Percentiles rank a stretch among this genome's conserved stretches.
phyloP scores from a whole-genome alignment of 176 grass and related monocot genomes.

The Zea luxurians region DNA sequence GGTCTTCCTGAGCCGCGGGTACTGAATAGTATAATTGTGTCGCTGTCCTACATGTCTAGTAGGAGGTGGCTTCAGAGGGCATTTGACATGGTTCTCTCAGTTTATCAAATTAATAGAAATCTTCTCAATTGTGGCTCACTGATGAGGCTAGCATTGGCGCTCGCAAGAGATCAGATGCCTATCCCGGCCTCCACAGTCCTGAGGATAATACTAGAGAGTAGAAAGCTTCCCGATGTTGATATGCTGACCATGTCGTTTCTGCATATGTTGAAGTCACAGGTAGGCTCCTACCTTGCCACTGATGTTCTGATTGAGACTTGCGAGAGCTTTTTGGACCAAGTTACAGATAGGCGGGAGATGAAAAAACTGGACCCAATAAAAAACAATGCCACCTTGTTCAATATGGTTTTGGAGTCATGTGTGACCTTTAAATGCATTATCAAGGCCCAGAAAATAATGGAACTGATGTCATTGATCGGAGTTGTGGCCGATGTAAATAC shows the following conservation, averaged over 20 bases:
- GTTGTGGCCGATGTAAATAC: conserved; percentile 65
- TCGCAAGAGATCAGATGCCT: conserved; percentile 67
- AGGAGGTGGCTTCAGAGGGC: conserved; percentile 74
- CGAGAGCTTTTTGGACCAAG: conserved; percentile 48
- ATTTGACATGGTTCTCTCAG: conserved; percentile 55
- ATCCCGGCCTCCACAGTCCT: conserved; percentile 56
- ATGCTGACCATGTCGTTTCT: conserved; percentile 63
- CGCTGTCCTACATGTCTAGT: conserved; percentile 54
- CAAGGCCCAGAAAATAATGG: conserved; percentile 69
- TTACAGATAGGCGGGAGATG: conserved; percentile 43
- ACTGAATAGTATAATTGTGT: conserved; percentile 55
- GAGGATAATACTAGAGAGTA: conserved; percentile 58
- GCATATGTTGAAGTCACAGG: conserved; percentile 72
- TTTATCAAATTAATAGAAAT: conserved; percentile 51
- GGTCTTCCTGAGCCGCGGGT: conserved; percentile 58
- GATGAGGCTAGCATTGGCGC: conserved; percentile 54
- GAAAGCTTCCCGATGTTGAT: conserved; percentile 66
- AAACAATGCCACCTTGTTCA: conserved; percentile 63
- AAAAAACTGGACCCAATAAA: conserved; percentile 56
- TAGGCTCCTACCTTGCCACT: conserved; percentile 62
- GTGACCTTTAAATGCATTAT: conserved; percentile 66
- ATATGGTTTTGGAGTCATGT: conserved; percentile 80
- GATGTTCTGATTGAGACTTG: conserved; percentile 71
- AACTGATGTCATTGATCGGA: conserved; percentile 64
- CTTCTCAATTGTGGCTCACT: conserved; percentile 51